Base-by-base conservation (phyloP, 2,329 filamentous ascomycete species). In the Chaetomiaceae sp. region DNA sequence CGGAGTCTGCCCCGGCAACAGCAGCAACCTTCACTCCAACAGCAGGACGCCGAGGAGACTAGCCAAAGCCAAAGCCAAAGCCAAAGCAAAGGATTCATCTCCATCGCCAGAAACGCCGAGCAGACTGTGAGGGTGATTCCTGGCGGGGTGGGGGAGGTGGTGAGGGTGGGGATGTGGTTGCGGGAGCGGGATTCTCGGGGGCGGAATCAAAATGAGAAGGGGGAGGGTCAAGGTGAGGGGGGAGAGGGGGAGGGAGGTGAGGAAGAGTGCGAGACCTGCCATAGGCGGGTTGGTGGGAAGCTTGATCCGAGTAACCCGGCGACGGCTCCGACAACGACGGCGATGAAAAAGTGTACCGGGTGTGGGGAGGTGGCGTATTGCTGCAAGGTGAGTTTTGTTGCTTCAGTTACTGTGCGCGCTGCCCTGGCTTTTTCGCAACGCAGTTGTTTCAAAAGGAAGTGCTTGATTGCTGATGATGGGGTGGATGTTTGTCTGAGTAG, bases 321-420 rank as follows among this genome's bases (percentile, higher is more conserved):
- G n/a, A n/a, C n/a, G n/a, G n/a, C n/a, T n/a, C n/a, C n/a, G n/a
- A n/a, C n/a, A n/a, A n/a, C n/a, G n/a, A n/a, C n/a, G n/a, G n/a
- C n/a, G n/a, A n/a, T n/a, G n/a, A n/a, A n/a, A n/a, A n/a, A 62
- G 57, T 76, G 73, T 55, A 71, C 68, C 10, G 72, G 70, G 8
- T 76, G 73, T 55, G 66, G 65, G 20, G 66, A 65, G 54, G 68
- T 66, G n/a, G 64, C 63, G 52, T 77, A 77, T 60, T 76, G 74
- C 51, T 64, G 68, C 21, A 74, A 74, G 69, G 73, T 74, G 48
- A 65, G 67, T 62, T 27, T 4, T 12, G 21, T 35, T 9, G 3
- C 25, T 13, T 16, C 10, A 20, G 25, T 21, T 27, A 12, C 31
- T 13, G 20, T 16, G 7, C n/a, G 25, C 3, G 14, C 7, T 20